Conservation (phyloP, 768 basidiomycete species). For the Suillus decipiens region DNA sequence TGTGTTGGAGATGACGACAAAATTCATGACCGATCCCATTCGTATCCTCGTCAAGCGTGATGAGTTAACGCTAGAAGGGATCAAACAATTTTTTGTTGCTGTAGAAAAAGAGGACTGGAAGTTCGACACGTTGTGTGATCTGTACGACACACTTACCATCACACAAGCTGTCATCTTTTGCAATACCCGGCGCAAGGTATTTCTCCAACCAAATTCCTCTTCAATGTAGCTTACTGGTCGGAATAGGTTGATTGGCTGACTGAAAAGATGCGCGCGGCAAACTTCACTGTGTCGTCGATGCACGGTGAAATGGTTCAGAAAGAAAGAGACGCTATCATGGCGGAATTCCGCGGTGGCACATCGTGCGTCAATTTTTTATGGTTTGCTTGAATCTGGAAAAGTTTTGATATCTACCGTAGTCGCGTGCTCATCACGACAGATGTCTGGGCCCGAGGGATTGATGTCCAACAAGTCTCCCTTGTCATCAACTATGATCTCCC, state of each 20-base stretch:
- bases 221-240: constrained; percentile 15
- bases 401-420: constrained; percentile 37
- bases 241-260: constrained; percentile 93
- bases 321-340: constrained; percentile 95
- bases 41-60: constrained; percentile 99
- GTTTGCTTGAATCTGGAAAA: constrained; percentile 11
- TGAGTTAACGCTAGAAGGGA: constrained; percentile 94
- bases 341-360: constrained; percentile 91
- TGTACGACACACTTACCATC: constrained; percentile 98
- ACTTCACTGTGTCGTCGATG: constrained; percentile 97
- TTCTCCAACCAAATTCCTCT: constrained; percentile 16
- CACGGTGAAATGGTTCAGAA: constrained; percentile 97
- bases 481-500: constrained; percentile 98
- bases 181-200: constrained; percentile 94
- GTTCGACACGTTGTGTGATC: constrained; percentile 94
- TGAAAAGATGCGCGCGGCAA: constrained; percentile 98
- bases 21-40: constrained; percentile 99
- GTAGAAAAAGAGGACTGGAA: constrained; percentile 99
- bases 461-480: constrained; percentile 96
- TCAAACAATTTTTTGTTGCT: constrained; percentile 97
- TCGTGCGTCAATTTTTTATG: constrained; percentile 56
- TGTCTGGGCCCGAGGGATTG: constrained; percentile 97
- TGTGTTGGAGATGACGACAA: constrained; percentile 98
- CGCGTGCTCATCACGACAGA: constrained; percentile 96
- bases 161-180: constrained; percentile 99